Percentiles rank a stretch among this genome's conserved stretches.
These are phyloP conservation scores for Aspergillus sp. DNA, from an alignment of 2,329 filamentous ascomycete species.

Conservation along the genomic window DNA sequence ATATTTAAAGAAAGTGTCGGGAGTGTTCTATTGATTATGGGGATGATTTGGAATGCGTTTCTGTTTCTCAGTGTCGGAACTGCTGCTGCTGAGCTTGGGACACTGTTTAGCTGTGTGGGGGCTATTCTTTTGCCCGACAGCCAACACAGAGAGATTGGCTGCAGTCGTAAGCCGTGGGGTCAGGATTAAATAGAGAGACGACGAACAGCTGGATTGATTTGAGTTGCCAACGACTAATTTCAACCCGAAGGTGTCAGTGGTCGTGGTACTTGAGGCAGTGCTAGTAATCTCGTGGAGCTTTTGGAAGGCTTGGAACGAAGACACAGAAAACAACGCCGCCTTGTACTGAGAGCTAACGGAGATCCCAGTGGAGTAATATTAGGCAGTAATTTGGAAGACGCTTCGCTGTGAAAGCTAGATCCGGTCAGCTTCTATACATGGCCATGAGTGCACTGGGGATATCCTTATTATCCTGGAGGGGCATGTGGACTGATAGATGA, in stretches of 20 bases:
- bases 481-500: not conserved
- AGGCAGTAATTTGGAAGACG: not conserved
- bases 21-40: slow-evolving; percentile 5
- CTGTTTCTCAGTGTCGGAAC: not conserved
- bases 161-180: not conserved
- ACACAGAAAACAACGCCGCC: not conserved
- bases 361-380: not conserved
- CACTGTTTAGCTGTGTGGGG: not conserved
- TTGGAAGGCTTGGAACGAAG: not conserved
- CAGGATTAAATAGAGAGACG: not conserved
- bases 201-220: not conserved
- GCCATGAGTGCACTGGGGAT: not conserved
- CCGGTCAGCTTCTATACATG: not conserved
- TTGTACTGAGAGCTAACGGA: not conserved
- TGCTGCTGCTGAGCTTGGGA: not conserved
- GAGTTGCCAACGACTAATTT: not conserved
- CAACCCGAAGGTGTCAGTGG: not conserved
- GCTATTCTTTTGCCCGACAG: not conserved
- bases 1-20: slow-evolving; percentile 26
- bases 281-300: not conserved
- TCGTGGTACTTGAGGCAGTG: not conserved
- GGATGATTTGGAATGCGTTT: not conserved
- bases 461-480: slow-evolving; percentile 3
- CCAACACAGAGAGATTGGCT: not conserved
- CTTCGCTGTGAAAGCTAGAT: not conserved